Conservation (phyloP, 345 rosid genomes). For the Stellera chamaejasme region DNA sequence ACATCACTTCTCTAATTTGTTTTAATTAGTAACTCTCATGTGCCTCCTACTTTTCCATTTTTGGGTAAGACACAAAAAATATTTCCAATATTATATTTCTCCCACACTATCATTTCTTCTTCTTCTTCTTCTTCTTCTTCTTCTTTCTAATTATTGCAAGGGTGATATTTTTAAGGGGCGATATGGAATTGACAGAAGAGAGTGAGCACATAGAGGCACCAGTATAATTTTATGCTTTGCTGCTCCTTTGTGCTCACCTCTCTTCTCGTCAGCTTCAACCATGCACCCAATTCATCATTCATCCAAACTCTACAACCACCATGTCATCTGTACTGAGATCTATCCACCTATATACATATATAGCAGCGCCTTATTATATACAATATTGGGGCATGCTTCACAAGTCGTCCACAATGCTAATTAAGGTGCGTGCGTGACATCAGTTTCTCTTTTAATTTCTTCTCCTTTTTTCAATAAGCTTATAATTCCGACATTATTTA, state of each 20-base stretch:
- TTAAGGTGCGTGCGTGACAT: no score
- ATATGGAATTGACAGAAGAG: conserved; percentile 96
- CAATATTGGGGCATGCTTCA: no score
- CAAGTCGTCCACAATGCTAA: no score
- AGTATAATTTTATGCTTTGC: conserved; percentile 44
- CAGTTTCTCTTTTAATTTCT: no score
- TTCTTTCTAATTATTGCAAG: neutral
- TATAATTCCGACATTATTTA: no score
- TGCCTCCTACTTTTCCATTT: no score
- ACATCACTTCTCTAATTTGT: no score
- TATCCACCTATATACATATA: no score
- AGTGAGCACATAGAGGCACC: conserved; percentile 96
- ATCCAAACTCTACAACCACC: conserved; percentile 15
- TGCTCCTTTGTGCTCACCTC: conserved; percentile 96
- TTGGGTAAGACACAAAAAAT: no score
- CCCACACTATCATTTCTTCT: conserved; percentile 12
- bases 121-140: conserved; percentile 7
- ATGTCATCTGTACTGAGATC: neutral
- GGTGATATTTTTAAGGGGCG: neutral
- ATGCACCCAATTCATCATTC: conserved; percentile 27
- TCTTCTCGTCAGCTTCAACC: conserved; percentile 87
- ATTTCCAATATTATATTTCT: neutral
- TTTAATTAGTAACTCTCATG: no score
- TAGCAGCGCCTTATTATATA: no score
- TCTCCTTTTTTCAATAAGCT: no score